These are phyloP conservation scores for Petunia axillaris DNA, from an alignment of 257 asterid genomes.

Conservation along the genomic window DNA sequence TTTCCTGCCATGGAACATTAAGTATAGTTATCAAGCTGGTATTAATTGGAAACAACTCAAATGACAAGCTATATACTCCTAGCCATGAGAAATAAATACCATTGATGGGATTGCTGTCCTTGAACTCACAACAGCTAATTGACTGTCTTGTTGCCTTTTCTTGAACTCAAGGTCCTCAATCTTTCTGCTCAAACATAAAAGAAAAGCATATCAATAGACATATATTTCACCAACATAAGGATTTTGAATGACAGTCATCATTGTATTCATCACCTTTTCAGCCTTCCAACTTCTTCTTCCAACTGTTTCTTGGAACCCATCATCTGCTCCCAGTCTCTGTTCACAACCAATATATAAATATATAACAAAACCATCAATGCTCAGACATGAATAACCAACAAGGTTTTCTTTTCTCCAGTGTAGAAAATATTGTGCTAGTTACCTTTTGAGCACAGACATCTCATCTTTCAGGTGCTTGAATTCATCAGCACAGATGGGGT, in stretches of 20 bases:
- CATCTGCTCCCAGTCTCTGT: conserved; percentile 55
- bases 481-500: conserved; percentile 78
- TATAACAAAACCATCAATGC: background rate
- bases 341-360: conserved; percentile 11
- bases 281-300: conserved; percentile 66
- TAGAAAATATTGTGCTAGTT: background rate
- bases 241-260: background rate
- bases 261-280: conserved; percentile 50
- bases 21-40: conserved; percentile 19
- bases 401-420: background rate
- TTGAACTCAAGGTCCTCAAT: conserved; percentile 46
- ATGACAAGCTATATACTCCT: conserved; percentile 33
- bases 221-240: background rate
- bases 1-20: conserved; percentile 54
- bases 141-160: conserved; percentile 46
- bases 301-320: conserved; percentile 54
- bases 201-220: background rate
- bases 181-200: conserved; percentile 49
- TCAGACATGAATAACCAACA: background rate
- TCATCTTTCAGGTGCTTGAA: conserved; percentile 65
- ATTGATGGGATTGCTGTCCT: conserved; percentile 14
- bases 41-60: conserved; percentile 36
- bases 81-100: background rate
- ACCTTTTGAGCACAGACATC: conserved; percentile 65
- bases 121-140: conserved; percentile 37